Percentiles rank a stretch among this genome's conserved stretches.
phyloP scores from a whole-genome alignment of 768 basidiomycete genomes.

The Tulasnella sp. region DNA sequence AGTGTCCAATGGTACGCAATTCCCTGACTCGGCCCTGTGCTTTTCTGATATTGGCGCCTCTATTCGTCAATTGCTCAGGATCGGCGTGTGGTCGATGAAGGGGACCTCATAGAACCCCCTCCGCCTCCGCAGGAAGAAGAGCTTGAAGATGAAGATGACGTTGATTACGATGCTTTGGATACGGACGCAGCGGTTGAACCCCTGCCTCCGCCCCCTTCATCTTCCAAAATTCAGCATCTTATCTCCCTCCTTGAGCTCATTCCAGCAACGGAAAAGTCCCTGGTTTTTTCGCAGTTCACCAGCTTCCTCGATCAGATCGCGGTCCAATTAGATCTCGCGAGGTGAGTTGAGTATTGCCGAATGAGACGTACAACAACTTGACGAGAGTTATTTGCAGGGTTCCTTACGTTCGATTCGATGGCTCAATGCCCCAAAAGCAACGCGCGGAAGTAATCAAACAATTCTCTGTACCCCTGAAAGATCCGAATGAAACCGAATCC shows the following conservation, averaged over 20 bases:
- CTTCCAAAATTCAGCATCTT: slow-evolving; percentile 79
- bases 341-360: background rate
- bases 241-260: slow-evolving; percentile 59
- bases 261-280: slow-evolving; percentile 58
- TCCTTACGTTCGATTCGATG: slow-evolving; percentile 70
- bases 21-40: background rate
- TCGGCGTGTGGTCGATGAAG: slow-evolving; percentile 45
- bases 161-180: slow-evolving; percentile 30
- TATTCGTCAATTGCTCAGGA: slow-evolving; percentile 36
- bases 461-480: slow-evolving; percentile 32
- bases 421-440: slow-evolving; percentile 68
- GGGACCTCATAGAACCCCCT: slow-evolving; percentile 49
- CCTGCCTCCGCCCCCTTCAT: slow-evolving; percentile 45
- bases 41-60: background rate
- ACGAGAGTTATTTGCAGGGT: slow-evolving; percentile 36
- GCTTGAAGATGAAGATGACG: slow-evolving; percentile 26
- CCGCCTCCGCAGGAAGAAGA: slow-evolving; percentile 42
- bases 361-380: background rate
- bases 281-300: slow-evolving; percentile 88
- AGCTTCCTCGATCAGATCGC: slow-evolving; percentile 47
- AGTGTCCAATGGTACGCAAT: slow-evolving; percentile 61
- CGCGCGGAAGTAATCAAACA: slow-evolving; percentile 64
- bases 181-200: slow-evolving; percentile 22
- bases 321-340: slow-evolving; percentile 26
- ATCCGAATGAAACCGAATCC: slow-evolving; percentile 19